These are phyloP conservation scores for Melocanna baccifera DNA, from an alignment of 176 grass and related monocot genomes.

Conservation along the genomic window DNA sequence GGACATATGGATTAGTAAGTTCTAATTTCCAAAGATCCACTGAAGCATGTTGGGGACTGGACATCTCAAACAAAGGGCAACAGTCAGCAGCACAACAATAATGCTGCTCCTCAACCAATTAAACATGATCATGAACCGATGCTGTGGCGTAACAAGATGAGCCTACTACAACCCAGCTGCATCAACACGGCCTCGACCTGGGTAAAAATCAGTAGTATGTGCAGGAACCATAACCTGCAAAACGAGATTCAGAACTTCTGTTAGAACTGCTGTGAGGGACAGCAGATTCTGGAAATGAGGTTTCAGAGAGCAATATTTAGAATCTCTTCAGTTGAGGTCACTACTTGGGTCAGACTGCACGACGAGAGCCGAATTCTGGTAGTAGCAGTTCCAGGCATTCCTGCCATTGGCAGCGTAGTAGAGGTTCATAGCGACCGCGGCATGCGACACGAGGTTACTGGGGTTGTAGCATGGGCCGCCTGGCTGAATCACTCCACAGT, in stretches of 20 bases:
- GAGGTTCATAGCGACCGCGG: constrained; percentile 90
- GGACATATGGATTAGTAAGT: neutral
- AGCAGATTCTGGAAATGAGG: neutral
- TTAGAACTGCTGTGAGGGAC: neutral
- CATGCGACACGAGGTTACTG: constrained; percentile 58
- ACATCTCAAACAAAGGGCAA: neutral
- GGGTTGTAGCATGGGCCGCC: constrained; percentile 65
- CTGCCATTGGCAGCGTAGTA: constrained; percentile 74
- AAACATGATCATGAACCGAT: neutral
- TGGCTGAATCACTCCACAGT: constrained; percentile 56
- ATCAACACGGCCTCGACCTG: neutral
- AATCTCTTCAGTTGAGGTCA: neutral
- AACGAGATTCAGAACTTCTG: neutral
- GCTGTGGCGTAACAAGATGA: neutral
- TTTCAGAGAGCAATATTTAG: neutral
- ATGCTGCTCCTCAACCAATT: neutral
- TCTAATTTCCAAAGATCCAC: neutral
- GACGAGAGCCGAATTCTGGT: constrained; percentile 58
- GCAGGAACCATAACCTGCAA: constrained; percentile 56
- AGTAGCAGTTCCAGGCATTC: constrained; percentile 77
- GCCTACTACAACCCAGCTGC: neutral
- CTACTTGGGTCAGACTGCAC: constrained; percentile 58
- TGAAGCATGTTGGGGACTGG: neutral
- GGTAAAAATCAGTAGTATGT: constrained; percentile 40
- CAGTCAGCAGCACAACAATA: neutral